phyloP scores from a whole-genome alignment of 768 basidiomycete species.

The Tulasnella sp. region DNA sequence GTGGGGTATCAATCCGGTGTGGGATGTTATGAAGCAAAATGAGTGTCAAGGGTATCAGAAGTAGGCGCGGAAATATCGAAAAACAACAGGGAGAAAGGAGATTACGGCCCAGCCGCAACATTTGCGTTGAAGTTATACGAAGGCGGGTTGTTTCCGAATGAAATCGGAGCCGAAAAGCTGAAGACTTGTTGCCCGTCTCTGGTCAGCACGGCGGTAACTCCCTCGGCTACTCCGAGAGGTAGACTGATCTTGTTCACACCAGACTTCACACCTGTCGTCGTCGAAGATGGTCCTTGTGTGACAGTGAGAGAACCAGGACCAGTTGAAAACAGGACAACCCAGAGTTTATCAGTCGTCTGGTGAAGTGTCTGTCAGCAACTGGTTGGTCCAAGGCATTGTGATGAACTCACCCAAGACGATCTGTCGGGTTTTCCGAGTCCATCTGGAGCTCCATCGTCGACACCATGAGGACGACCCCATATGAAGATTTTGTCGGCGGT shows the following conservation, averaged over 20 bases:
- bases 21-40: no score
- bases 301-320: slow-evolving; percentile 8
- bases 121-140: slow-evolving; percentile 10
- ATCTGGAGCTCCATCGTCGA: slow-evolving; percentile 32
- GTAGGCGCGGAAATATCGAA: no score
- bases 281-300: background rate
- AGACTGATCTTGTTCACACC: slow-evolving; percentile 29
- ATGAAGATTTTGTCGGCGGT: slow-evolving; percentile 23
- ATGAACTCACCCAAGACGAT: slow-evolving; percentile 27
- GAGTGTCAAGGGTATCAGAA: no score
- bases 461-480: slow-evolving; percentile 33
- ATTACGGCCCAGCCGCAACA: background rate
- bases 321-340: slow-evolving; percentile 12
- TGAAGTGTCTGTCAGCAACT: background rate
- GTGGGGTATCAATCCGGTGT: no score
- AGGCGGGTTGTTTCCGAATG: slow-evolving; percentile 1
- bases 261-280: background rate
- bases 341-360: slow-evolving; percentile 2
- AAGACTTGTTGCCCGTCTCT: slow-evolving; percentile 4
- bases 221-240: slow-evolving; percentile 39
- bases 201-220: slow-evolving; percentile 25
- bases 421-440: slow-evolving; percentile 25
- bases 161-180: slow-evolving; percentile 7
- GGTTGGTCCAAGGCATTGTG: background rate
- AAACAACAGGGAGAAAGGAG: no score